Base-by-base conservation (phyloP, 371 early-diverging fungal species). In the Mucor piriformis region DNA sequence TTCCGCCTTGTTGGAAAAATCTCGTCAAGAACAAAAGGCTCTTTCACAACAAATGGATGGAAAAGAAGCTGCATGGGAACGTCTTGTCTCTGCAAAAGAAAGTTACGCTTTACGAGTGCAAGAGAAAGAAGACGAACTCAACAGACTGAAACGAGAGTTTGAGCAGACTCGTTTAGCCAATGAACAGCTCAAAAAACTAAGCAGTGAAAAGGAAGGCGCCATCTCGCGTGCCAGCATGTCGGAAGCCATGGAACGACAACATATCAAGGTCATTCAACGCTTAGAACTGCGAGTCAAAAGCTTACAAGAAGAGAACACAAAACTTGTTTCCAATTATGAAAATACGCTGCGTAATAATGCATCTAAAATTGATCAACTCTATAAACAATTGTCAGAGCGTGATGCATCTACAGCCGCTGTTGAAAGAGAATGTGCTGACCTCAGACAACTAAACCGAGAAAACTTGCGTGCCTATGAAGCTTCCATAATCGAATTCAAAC, bases 31-130 rank as follows among this genome's bases (percentile, higher is more conserved):
- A 24, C 55, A 69, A 20, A 61, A 55, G 20, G 61, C 40, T 18
- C 60, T 74, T 29, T 48, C 50, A 10, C 58, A 69, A 29, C 59
- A 75, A 43, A 61, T 75, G 61, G 59, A 64, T 21, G 61, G 63
- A 24, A 68, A 72, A 35, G 75, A 75, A 25, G 72, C 64, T 15
- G 77, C 73, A 15, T 76, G 70, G 70, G 72, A 70, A 21, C 66
- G 70, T 0, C 50, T 74, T 2, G 61, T 77, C 0, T 71, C 74
- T 10, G 64, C 63, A 34, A 77, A 77, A 48, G 74, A 74, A 55
- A 77, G 77, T 25, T 72, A 74, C 54, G 73, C 72, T 1, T 38
- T 74, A 2, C 70, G 62, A 23, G 72, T 74, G 2, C 54, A 77
- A 57, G 77, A 77, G 29, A 59, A 66, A 29, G 59, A 64, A 8